Evolutionary conservation across 2,329 filamentous ascomycete species (phyloP), one percentile per base, ranked within the genome.

Genomic region (Alternaria incomplexa): DNA sequence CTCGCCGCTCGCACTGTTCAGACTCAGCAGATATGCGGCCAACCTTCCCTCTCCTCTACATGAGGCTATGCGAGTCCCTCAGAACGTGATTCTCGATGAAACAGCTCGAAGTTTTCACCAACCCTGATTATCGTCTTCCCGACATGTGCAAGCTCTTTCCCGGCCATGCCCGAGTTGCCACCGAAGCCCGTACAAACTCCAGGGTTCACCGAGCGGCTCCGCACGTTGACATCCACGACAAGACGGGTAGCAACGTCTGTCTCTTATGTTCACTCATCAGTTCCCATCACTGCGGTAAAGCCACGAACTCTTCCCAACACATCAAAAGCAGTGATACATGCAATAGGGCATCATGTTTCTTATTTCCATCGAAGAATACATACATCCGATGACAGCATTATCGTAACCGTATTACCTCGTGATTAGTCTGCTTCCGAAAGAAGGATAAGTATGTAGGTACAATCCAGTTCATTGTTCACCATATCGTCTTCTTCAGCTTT

Each of bases 361-460:
- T 12, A 67, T 66, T 68, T 32, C 32, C 43, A 25, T 28, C 63
- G 61, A 65, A 72, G 65, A 65, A 70, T 71, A 71, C 52, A 54
- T 70, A 69, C 67, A 69, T 66, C 55, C 63, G 40, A 30, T 56
- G 46, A 63, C 68, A 61, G 56, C 53, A 52, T 51, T 62, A 57
- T 50, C 25, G 40, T 68, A 72, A 56, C 54, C 65, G 69, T 73
- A 60, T 65, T 62, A 44, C 56, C 58, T 62, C 62, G 67, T 62
- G 53, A 66, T 56, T 56, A 62, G 36, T 54, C 44, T 57, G 67
- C 47, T 59, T 67, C 65, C 44, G 57, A 65, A 58, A 64, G 57
- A 72, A 68, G 65, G 64, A 58, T 72, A 72, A 70, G 43, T 62
- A 71, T 76, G 62, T 63, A 61, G 52, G 61, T 66, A 52, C 62